Base-by-base conservation (phyloP, 768 basidiomycete genomes). In the Agaricus sinodeliciosus region DNA sequence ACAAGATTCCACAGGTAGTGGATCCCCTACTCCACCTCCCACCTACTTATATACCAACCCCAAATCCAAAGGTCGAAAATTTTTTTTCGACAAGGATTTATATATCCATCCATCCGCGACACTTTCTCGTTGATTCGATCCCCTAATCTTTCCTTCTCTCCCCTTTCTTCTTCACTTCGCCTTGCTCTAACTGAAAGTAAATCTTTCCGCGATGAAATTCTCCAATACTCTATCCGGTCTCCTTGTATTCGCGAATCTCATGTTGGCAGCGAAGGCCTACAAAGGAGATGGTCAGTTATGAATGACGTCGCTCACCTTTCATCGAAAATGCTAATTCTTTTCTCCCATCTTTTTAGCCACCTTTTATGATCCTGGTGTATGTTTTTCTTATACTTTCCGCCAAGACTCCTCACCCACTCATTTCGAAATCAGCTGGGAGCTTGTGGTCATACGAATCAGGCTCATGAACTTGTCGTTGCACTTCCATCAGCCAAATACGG, bases 401-500 rank as follows among this genome's bases (percentile, higher is more conserved):
- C 19, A 12, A 3, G n/a, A 9, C 26, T 12, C 16, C 4, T 2
- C 31, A 31, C 31, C 31, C 11, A 8, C 27, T 43, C 4, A 18
- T 41, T 25, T 40, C 25, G 9, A n/a, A 27, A 34, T 16, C 18
- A 50, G 49, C 73, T 85, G 34, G 82, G 81, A 46, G 75, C 85
- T 8, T 86, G 85, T 63, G 84, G 83, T 41, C 73, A 75, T 57
- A 71, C 67, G 42, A 84, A 82, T 69, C 66, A 55, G 0, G 76
- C 78, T 58, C 54, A 54, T 6, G 74, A 85, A 46, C 60, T 65
- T 60, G 81, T 86, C 57, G 80, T 69, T 49, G 84, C 84, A 6
- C 79, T 81, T 36, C 81, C 83, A 11, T 59, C 72, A 26, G 42
- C 65, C 2, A 66, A 85, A 15, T 87, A 75, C 62, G 85, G 86